Conservation (phyloP, 352 stramenopile genomes). For the Blastocystis sp. region DNA sequence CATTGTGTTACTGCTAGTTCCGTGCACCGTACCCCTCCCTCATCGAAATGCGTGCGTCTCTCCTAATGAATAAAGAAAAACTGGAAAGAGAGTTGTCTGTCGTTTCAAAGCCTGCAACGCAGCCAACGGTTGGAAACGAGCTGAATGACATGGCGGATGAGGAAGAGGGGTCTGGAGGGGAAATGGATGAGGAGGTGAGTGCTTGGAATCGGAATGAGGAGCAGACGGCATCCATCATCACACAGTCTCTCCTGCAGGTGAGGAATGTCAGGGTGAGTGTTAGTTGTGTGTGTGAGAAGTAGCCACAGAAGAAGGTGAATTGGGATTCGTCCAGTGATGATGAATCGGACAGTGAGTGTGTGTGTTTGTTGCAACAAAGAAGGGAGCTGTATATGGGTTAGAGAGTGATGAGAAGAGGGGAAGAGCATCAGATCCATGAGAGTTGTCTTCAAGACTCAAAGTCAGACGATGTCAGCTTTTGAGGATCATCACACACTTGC, state of each 20-base stretch:
- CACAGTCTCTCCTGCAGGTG: slow-evolving; percentile 24
- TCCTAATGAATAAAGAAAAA: slow-evolving; percentile 11
- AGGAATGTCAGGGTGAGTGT: not conserved
- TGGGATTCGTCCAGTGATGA: slow-evolving; percentile 55
- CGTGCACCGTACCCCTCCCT: slow-evolving; percentile 36
- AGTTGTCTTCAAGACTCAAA: not conserved
- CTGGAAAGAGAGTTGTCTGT: not conserved
- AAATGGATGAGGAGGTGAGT: slow-evolving; percentile 27
- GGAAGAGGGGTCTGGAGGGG: not conserved
- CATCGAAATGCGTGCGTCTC: slow-evolving; percentile 12
- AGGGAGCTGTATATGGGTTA: not conserved
- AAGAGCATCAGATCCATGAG: not conserved
- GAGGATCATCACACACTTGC: not conserved
- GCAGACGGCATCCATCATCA: slow-evolving; percentile 19
- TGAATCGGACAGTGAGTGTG: slow-evolving; percentile 22
- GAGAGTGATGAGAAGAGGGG: not conserved
- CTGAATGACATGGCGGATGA: slow-evolving; percentile 54
- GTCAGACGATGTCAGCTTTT: not conserved
- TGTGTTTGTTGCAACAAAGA: not conserved
- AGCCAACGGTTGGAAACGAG: slow-evolving; percentile 4
- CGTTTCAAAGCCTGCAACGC: not conserved
- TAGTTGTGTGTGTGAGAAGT: not conserved
- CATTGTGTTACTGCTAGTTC: not conserved
- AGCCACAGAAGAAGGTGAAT: slow-evolving; percentile 13
- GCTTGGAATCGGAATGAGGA: not conserved